These are phyloP conservation scores for Pogostemon cablin DNA, from an alignment of 257 asterid species.

Conservation along the genomic window DNA sequence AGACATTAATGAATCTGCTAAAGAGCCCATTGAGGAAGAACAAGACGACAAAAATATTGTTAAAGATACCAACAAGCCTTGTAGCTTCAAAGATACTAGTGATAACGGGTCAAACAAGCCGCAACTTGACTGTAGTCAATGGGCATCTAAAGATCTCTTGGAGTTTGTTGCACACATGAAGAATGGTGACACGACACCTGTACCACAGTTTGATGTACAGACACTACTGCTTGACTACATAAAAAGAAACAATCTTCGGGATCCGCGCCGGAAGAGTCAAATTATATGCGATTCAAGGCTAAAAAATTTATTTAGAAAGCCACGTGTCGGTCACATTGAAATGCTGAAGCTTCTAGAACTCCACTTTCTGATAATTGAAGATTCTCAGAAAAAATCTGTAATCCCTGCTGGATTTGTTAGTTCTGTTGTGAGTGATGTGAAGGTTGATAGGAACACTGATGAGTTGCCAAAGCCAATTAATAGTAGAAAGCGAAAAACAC, in stretches of 20 bases:
- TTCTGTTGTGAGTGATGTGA: conserved; percentile 37
- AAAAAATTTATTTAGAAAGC: conserved; percentile 70
- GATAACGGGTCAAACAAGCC: conserved; percentile 37
- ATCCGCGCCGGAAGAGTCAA: conserved; percentile 70
- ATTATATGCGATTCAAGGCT: conserved; percentile 77
- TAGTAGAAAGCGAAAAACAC: conserved; percentile 57
- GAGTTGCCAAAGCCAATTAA: conserved; percentile 36
- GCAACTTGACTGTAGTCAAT: conserved; percentile 40
- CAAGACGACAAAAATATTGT: conserved; percentile 14
- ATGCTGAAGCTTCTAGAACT: conserved; percentile 83
- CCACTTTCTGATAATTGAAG: conserved; percentile 64
- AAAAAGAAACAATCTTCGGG: conserved; percentile 71
- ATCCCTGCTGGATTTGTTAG: conserved; percentile 73
- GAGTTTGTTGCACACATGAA: conserved; percentile 77
- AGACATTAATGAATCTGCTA: conserved; percentile 19
- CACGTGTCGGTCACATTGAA: conserved; percentile 72
- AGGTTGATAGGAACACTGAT: conserved; percentile 39
- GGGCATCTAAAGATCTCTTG: conserved; percentile 79
- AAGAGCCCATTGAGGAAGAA: conserved; percentile 26
- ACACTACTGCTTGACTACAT: conserved; percentile 64
- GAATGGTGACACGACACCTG: conserved; percentile 66
- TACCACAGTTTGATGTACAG: conserved; percentile 73
- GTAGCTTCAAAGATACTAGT: conserved; percentile 22
- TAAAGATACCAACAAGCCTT: conserved; percentile 24
- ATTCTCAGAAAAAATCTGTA: conserved; percentile 46